These are phyloP conservation scores for Cladosporium austrohemisphaericum DNA, from an alignment of 2,329 filamentous ascomycete genomes.

Conservation along the genomic window DNA sequence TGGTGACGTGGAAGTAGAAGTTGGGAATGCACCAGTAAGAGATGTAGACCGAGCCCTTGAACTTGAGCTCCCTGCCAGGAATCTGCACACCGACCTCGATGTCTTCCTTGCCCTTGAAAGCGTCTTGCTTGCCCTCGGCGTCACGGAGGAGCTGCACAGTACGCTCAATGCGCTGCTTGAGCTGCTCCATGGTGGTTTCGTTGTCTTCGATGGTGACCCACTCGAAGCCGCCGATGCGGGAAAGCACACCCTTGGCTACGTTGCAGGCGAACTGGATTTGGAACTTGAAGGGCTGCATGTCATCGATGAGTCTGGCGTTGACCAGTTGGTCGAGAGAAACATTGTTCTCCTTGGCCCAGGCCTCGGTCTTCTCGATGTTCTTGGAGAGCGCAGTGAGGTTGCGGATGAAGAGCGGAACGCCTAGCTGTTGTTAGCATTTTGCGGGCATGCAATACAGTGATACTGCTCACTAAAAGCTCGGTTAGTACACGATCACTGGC, in stretches of 20 bases:
- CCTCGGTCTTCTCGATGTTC: slow-evolving; percentile 45
- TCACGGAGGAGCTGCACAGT: slow-evolving; percentile 47
- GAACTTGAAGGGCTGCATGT: slow-evolving; percentile 50
- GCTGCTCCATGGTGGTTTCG: slow-evolving; percentile 48
- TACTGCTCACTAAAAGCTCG: neutral
- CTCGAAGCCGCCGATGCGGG: slow-evolving; percentile 38
- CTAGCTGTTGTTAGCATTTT: neutral
- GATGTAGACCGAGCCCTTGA: slow-evolving; percentile 47
- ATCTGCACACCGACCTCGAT: slow-evolving; percentile 38
- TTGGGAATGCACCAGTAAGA: slow-evolving; percentile 54
- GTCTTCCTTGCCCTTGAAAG: slow-evolving; percentile 43
- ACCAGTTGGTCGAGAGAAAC: slow-evolving; percentile 37
- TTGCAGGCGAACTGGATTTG: slow-evolving; percentile 48
- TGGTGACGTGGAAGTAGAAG: slow-evolving; percentile 60
- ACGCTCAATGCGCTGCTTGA: slow-evolving; percentile 46
- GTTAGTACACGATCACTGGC: neutral
- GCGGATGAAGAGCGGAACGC: slow-evolving; percentile 41
- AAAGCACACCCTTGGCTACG: slow-evolving; percentile 39
- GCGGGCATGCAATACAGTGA: neutral
- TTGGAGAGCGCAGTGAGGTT: slow-evolving; percentile 41
- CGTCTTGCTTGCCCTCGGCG: slow-evolving; percentile 36
- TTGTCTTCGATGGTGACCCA: slow-evolving; percentile 37
- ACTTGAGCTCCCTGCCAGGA: slow-evolving; percentile 33
- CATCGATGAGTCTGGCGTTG: slow-evolving; percentile 42
- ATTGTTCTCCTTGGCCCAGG: slow-evolving; percentile 37